A percentile compares a stretch with the other conserved stretches of the same genome.
Evolutionary conservation across 2,329 filamentous ascomycete species (phyloP).

Genomic region (Fusarium luffae): DNA sequence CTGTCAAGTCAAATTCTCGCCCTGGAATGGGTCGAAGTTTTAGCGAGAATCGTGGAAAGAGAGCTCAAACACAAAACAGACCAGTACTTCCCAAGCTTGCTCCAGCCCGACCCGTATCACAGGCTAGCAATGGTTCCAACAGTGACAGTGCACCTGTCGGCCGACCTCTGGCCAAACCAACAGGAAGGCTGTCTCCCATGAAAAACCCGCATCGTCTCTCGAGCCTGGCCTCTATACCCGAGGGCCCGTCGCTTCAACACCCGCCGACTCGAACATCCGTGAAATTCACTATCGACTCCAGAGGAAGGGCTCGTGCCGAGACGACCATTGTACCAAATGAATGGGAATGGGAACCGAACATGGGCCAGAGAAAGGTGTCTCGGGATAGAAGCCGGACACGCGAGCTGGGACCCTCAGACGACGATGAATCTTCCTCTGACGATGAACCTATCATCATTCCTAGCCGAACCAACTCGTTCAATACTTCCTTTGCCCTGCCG

Average conservation of each 20-base stretch:
- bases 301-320: constrained; percentile 68
- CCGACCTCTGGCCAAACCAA: constrained; percentile 54
- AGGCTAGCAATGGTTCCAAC: constrained; percentile 47
- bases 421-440: constrained; percentile 68
- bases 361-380: constrained; percentile 47
- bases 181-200: constrained; percentile 64
- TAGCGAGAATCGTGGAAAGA: constrained; percentile 64
- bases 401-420: constrained; percentile 61
- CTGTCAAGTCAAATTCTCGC: constrained; percentile 60
- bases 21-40: constrained; percentile 65
- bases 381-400: constrained; percentile 47
- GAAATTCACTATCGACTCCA: constrained; percentile 72
- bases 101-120: constrained; percentile 55
- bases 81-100: constrained; percentile 61
- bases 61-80: constrained; percentile 48
- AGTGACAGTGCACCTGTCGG: constrained; percentile 42
- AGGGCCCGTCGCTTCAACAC: constrained; percentile 54
- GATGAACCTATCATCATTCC: constrained; percentile 74
- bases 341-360: constrained; percentile 38
- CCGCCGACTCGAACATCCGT: constrained; percentile 65
- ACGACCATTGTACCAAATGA: constrained; percentile 58
- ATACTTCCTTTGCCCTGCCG: constrained; percentile 66
- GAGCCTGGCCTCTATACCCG: constrained; percentile 68
- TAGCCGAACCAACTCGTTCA: constrained; percentile 66
- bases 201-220: constrained; percentile 63